Conservation (phyloP, 2,329 filamentous ascomycete species). For the Arthroderma sp. region DNA sequence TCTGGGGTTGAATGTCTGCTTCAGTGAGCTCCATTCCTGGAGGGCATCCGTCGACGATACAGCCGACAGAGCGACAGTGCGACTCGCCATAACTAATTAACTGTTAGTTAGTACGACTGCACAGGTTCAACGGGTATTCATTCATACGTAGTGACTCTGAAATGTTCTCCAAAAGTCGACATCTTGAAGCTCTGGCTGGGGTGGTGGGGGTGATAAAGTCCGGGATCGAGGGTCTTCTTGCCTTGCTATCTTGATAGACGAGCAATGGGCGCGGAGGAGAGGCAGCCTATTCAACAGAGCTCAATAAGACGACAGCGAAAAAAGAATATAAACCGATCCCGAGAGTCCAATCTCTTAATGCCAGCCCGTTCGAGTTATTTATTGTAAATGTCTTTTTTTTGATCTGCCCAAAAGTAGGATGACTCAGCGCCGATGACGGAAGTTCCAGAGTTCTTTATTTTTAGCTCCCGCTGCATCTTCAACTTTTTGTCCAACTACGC, state of each 20-base stretch:
- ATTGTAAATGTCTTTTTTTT: not conserved
- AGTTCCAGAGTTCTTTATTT: not conserved
- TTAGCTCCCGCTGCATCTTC: not conserved
- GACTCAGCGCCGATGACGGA: conserved; percentile 9
- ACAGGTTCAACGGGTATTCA: conserved; percentile 8
- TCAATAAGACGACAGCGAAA: not conserved
- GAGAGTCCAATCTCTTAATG: not conserved
- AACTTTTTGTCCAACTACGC: conserved; percentile 1
- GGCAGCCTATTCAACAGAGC: too few species aligned
- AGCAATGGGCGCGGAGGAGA: not conserved
- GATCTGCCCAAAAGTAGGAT: not conserved
- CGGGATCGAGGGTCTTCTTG: not conserved
- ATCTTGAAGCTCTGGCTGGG: conserved; percentile 36
- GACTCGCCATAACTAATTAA: conserved; percentile 60
- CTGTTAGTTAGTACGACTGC: conserved; percentile 17
- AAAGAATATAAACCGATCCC: not conserved
- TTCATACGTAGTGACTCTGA: conserved; percentile 60
- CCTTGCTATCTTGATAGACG: not conserved
- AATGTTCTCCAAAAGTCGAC: conserved; percentile 71
- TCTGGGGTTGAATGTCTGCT: conserved; percentile 82
- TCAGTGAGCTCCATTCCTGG: conserved; percentile 78
- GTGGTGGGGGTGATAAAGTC: not conserved
- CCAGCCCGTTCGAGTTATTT: not conserved
- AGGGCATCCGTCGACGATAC: conserved; percentile 86
- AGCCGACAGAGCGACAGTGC: conserved; percentile 84